Evolutionary conservation across 345 rosid species (phyloP), one percentile per base, ranked within the genome.

Genomic region (Citrus glauca): DNA sequence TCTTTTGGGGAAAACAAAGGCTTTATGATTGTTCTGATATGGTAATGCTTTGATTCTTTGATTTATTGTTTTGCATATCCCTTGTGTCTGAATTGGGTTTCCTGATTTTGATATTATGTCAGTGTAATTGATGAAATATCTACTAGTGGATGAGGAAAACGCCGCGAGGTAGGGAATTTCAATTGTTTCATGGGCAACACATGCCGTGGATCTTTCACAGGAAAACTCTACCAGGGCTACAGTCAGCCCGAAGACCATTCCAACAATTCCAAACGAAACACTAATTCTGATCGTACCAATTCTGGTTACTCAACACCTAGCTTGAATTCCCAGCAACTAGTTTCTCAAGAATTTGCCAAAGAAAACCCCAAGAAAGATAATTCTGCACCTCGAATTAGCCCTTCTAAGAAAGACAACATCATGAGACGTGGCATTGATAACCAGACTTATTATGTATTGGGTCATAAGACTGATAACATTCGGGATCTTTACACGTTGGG

Each of bases 111-210:
- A 13, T 62, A 28, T 66, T 71, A 56, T 76, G 56, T 35, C 66
- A 76, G 79, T 76, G 73, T 67, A 76, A 24, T 76, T 76, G 40
- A 76, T 76, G 73, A 57, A 24, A 75, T 37, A 75, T 75, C 57
- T 25, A 11, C 42, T 67, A 68, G 68, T 76, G 79, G 65, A 66
- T 66, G 73, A 67, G 83, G 92, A 84, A 76, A 81, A 80, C 78
- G 69, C 53, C 32, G 75, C 82, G 82, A 77, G 72, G 78, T 77
- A 75, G 57, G 57, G 82, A 81, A 72, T 71, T 81, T 11, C 80
- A 71, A 86, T 84, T 86, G 92, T 90, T 95, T 92, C 84, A 96
- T 96, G 99, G 99, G 99, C 95, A 96, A 96, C 84, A 85, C 98
- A 88, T 96, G 99, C 90, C 91, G 98, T 76, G 97, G 97, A 83